Percentiles rank a stretch among this genome's conserved stretches.
phyloP scores from a whole-genome alignment of 176 grass and related monocot genomes.

The Pontederia crassipes region DNA sequence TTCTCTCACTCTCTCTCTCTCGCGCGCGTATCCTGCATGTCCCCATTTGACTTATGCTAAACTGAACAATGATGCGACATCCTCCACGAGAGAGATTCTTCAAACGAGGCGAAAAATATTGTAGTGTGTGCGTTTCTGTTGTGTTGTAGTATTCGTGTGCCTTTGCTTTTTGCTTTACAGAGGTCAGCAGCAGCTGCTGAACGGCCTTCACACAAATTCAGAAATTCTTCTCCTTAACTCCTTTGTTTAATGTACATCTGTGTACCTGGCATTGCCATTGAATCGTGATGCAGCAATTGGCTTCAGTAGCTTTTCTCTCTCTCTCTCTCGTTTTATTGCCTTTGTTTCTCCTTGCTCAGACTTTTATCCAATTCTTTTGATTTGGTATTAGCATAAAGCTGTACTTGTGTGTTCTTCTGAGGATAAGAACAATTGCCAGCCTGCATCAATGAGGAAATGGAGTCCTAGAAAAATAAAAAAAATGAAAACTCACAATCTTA shows the following conservation, averaged over 20 bases:
- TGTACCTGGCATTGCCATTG: not conserved
- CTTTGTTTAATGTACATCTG: not conserved
- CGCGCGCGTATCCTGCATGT: not conserved
- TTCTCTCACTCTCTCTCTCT: not conserved
- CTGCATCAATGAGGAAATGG: too few species aligned
- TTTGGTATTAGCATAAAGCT: too few species aligned
- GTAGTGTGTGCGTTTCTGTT: not conserved
- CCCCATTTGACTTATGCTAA: constrained; percentile 21
- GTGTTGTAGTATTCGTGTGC: not conserved
- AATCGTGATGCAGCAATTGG: not conserved
- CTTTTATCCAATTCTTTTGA: not conserved
- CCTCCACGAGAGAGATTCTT: constrained; percentile 21
- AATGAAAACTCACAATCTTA: too few species aligned
- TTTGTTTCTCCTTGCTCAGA: not conserved
- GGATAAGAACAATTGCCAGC: too few species aligned
- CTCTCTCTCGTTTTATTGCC: not conserved
- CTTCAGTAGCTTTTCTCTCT: not conserved
- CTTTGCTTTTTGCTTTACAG: constrained; percentile 20
- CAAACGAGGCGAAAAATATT: constrained; percentile 10
- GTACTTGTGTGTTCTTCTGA: too few species aligned
- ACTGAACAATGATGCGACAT: constrained; percentile 8
- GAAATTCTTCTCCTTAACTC: not conserved
- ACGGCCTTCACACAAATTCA: not conserved
- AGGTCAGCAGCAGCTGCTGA: not conserved
- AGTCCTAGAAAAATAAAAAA: too few species aligned